These are phyloP conservation scores for Pichia gijzeniarum DNA, from an alignment of 805 yeast species.

Conservation along the genomic window DNA sequence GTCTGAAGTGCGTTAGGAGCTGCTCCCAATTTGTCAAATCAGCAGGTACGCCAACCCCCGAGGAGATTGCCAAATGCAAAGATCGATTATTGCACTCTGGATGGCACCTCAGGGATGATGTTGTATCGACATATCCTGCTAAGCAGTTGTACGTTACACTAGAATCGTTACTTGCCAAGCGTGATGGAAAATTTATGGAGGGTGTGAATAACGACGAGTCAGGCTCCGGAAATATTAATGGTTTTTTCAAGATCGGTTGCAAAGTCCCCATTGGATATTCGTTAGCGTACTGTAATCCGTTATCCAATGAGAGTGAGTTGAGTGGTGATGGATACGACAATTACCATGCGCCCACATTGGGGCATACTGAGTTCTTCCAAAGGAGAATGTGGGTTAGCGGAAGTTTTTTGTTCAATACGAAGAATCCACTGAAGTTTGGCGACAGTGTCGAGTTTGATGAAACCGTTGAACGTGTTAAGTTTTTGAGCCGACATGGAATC, in stretches of 20 bases:
- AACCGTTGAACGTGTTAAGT: constrained; percentile 36
- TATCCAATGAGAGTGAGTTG: constrained; percentile 38
- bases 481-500: constrained; percentile 28
- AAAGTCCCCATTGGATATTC: constrained; percentile 51
- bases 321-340: constrained; percentile 77
- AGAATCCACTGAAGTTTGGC: constrained; percentile 32
- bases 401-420: constrained; percentile 35
- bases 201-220: neutral
- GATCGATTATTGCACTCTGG: constrained; percentile 11
- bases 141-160: constrained; percentile 25
- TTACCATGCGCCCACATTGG: constrained; percentile 56
- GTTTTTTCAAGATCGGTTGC: constrained; percentile 16
- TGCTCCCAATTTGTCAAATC: neutral
- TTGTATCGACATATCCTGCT: constrained; percentile 23
- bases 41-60: neutral
- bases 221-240: neutral
- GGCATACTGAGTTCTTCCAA: constrained; percentile 30
- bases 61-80: constrained; percentile 12
- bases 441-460: constrained; percentile 47
- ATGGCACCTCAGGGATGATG: constrained; percentile 26
- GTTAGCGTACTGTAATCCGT: constrained; percentile 61
- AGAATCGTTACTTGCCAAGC: constrained; percentile 20
- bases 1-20: too few relatives aligned
- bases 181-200: constrained; percentile 15
- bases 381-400: constrained; percentile 84